Base-by-base conservation (phyloP, 495 filamentous ascomycete species). In the Penicillium crystallinum region DNA sequence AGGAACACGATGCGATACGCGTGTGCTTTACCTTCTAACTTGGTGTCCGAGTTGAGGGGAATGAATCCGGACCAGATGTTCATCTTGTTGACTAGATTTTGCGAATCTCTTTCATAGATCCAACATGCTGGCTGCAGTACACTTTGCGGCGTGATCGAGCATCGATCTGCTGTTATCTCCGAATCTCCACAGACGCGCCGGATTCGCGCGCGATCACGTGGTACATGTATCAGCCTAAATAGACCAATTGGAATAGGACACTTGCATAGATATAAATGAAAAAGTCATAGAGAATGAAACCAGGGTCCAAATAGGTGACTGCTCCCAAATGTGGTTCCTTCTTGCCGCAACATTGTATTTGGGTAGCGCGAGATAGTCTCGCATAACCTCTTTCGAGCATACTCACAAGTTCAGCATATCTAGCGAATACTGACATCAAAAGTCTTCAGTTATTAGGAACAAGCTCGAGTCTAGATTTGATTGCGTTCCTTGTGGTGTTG, bases 61-160 rank as follows among this genome's bases (percentile, higher is more conserved):
- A 75, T 64, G 6, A 62, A 54, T 19, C 72, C 72, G 29, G 67
- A 64, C 72, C 72, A 75, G 50, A 72, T 36, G 47, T 70, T 67
- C 72, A 75, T 75, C 19, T 57, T 70, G 42, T 34, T 51, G 6
- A 9, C 33, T 38, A 38, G 27, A 35, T 31, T 29, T 29, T 17
- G n/a, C 1, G 34, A 10, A 18, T 4, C 0, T 5, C 3, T 34
- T 18, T 50, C 48, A 42, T 21, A 5, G 7, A 15, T 22, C 42
- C 29, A 42, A 6, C 48, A 50, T 50, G 15, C 25, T 45, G 33
- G 25, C 11, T 33, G 21, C 21, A 37, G 33, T 44, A 6, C 14
- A 6, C 9, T 37, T 29, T 27, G 53, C n/a, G 22, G 23, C 23
- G 42, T 45, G 36, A 11, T 37, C 3, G 19, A 36, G n/a, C n/a